A percentile compares a stretch with the other conserved stretches of the same genome.
These are phyloP conservation scores for Jatropha multifida DNA, from an alignment of 441 rosid genomes.

Conservation along the genomic window DNA sequence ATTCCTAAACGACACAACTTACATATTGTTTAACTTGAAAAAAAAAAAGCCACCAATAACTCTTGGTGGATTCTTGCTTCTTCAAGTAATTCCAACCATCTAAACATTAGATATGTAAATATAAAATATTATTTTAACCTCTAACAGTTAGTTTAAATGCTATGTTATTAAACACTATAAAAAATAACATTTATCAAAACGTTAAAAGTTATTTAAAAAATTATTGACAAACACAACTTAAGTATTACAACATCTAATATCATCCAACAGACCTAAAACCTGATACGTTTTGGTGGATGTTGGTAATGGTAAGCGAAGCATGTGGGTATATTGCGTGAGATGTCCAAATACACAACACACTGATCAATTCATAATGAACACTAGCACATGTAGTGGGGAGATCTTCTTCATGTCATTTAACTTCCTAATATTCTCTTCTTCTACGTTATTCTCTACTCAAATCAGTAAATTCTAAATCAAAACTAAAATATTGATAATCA, in stretches of 20 bases:
- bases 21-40: background rate
- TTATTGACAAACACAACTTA: background rate
- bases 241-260: background rate
- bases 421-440: background rate
- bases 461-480: too few species aligned
- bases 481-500: too few species aligned
- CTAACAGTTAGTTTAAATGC: too few species aligned
- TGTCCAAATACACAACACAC: slow-evolving; percentile 30
- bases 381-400: slow-evolving; percentile 23
- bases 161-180: too few species aligned
- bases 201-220: too few species aligned
- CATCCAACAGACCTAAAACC: background rate
- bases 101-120: too few species aligned
- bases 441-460: background rate
- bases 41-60: background rate
- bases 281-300: slow-evolving; percentile 33
- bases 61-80: background rate
- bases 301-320: slow-evolving; percentile 28
- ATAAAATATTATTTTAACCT: too few species aligned
- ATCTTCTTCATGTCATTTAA: background rate
- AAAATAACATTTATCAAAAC: too few species aligned
- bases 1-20: background rate
- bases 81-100: too few species aligned
- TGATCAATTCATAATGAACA: background rate
- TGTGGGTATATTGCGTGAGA: slow-evolving; percentile 45